Evolutionary conservation across 140 eudicot species (phyloP).

Genomic region (Bidens hawaiensis): DNA sequence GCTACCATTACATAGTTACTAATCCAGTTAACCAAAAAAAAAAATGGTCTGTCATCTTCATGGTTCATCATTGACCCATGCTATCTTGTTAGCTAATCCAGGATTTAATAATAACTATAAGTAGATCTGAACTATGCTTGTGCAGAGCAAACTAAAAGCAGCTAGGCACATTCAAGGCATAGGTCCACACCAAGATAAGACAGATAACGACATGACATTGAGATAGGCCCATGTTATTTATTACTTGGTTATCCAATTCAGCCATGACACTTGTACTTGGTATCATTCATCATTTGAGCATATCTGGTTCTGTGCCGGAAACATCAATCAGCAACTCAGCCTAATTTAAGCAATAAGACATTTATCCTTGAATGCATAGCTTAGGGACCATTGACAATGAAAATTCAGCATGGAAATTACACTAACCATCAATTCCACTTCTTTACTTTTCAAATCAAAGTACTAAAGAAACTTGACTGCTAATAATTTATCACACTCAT

Average conservation of each 20-base stretch:
- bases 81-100: background rate
- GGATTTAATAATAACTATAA: background rate
- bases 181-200: slow-evolving; percentile 28
- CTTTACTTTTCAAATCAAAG: slow-evolving; percentile 3
- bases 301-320: slow-evolving; percentile 13
- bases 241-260: slow-evolving; percentile 3
- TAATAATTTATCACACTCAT: background rate
- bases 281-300: slow-evolving; percentile 18
- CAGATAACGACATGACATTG: slow-evolving; percentile 6
- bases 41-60: background rate
- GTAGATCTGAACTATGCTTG: too few species aligned
- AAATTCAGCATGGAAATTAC: background rate
- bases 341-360: slow-evolving; percentile 6
- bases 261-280: slow-evolving; percentile 8
- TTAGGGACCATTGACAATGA: slow-evolving; percentile 21
- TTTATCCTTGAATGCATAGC: background rate
- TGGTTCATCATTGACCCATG: slow-evolving; percentile 6
- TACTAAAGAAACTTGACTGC: background rate
- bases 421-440: slow-evolving; percentile 4
- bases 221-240: slow-evolving; percentile 26
- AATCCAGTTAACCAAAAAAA: slow-evolving; percentile 10
- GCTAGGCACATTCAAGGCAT: slow-evolving; percentile 21
- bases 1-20: slow-evolving; percentile 5
- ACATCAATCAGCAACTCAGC: slow-evolving; percentile 5
- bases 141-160: slow-evolving; percentile 8